phyloP scores from a whole-genome alignment of 164 flowering plant species.

The Vitis vinifera region ASM3070453v1 NC_081818.1:5992001-5992500 shows the following conservation, averaged over 20 bases:
- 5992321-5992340: constrained; percentile 66
- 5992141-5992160: neutral
- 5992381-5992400: no score
- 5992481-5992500: no score
- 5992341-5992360: constrained; percentile 12
- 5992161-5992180: neutral
- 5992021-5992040: constrained; percentile 68
- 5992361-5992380: no score
- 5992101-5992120: constrained; percentile 53
- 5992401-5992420: no score
- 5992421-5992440: no score
- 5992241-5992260: constrained; percentile 57
- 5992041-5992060: constrained; percentile 74
- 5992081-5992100: constrained; percentile 59
- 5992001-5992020: constrained; percentile 22
- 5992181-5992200: constrained; percentile 35
- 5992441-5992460: no score
- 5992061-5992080: constrained; percentile 59
- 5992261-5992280: constrained; percentile 60
- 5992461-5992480: no score
- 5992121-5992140: neutral
- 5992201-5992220: constrained; percentile 67
- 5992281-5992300: constrained; percentile 74
- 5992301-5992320: constrained; percentile 61
- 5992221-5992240: constrained; percentile 51